These are phyloP conservation scores for Boletellus deceptivus DNA, from an alignment of 1,284 basidiomycete species.

Conservation along the genomic window DNA sequence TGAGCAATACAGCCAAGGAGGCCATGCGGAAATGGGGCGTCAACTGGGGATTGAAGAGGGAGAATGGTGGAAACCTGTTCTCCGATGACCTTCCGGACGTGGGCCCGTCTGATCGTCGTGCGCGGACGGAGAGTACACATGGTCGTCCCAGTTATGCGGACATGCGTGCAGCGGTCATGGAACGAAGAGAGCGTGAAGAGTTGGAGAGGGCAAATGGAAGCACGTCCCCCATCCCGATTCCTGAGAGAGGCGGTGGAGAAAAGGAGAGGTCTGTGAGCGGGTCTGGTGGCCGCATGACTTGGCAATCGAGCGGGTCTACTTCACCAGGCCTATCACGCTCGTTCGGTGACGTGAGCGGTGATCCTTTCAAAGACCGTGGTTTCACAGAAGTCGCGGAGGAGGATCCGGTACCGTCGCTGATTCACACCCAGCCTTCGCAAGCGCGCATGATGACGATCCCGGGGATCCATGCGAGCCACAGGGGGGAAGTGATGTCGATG, in stretches of 20 bases:
- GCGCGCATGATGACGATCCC: constrained; percentile 77
- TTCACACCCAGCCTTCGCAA: constrained; percentile 67
- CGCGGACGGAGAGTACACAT: constrained; percentile 35
- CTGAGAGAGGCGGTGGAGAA: constrained; percentile 22
- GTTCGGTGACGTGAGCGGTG: constrained; percentile 20
- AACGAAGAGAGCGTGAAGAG: constrained; percentile 52
- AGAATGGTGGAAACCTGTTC: constrained; percentile 32
- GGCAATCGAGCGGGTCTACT: constrained; percentile 23
- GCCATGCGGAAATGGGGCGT: constrained; percentile 86
- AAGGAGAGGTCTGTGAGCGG: constrained; percentile 30
- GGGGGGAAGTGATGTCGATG: constrained; percentile 77
- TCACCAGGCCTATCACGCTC: constrained; percentile 35
- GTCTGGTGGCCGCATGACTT: constrained; percentile 26
- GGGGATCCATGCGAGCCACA: constrained; percentile 74
- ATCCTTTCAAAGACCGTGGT: constrained; percentile 31
- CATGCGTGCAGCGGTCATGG: constrained; percentile 65
- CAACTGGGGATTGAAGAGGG: constrained; percentile 70
- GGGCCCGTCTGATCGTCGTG: constrained; percentile 40
- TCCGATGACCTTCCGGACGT: constrained; percentile 46
- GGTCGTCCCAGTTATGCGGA: constrained; percentile 66
- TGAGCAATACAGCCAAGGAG: constrained; percentile 79
- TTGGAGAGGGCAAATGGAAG: constrained; percentile 24
- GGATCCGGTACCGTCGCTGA: constrained; percentile 40
- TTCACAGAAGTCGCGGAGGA: constrained; percentile 28
- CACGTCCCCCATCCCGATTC: constrained; percentile 35